Base-by-base conservation (phyloP, 2,329 filamentous ascomycete species). In the Fusarium newnesense region DNA sequence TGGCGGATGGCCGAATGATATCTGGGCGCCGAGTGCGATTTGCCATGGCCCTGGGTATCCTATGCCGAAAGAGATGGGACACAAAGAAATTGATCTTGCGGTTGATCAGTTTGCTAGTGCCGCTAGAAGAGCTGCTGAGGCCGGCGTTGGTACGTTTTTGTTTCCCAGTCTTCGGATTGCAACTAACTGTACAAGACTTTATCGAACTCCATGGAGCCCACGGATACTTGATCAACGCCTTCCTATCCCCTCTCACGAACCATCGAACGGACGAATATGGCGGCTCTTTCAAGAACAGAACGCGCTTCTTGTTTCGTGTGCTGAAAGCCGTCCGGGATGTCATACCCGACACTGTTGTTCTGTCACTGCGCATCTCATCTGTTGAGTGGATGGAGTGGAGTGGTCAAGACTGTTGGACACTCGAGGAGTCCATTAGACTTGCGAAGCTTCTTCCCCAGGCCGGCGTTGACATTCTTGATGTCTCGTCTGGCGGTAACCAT, bases 401-500 rank as follows among this genome's bases (percentile, higher is more conserved):
- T 4, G 81, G 74, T 46, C 71, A 83, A 70, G 81, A 83, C 5
- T 86, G 83, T 32, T 97, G 94, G 94, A 91, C 89, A 4, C 74
- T 92, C 15, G 87, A 91, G 39, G 87, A 94, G 68, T 79, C 73
- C 37, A 80, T 81, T 43, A 69, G 69, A 4, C 70, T 82, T 7
- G 76, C 77, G 15, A 79, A 78, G 77, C 84, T 92, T 13, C 87
- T 97, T 1, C 92, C 93, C 0, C 88, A 87, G 1, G 85, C 87
- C 11, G 95, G 95, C 28, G 88, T 97, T 47, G 95, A 97, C 79
- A 84, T 97, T 24, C 86, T 97, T 32, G 95, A 97, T 80, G 90
- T 97, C 58, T 94, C 91, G 74, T 91, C 91, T 1, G 94, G 91
- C 34, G 95, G 93, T 32, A 93, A 93, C 78, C 88, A 90, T 79